These are phyloP conservation scores for Echeveria elegans DNA, from an alignment of 164 flowering plant genomes.

Conservation along the genomic window DNA sequence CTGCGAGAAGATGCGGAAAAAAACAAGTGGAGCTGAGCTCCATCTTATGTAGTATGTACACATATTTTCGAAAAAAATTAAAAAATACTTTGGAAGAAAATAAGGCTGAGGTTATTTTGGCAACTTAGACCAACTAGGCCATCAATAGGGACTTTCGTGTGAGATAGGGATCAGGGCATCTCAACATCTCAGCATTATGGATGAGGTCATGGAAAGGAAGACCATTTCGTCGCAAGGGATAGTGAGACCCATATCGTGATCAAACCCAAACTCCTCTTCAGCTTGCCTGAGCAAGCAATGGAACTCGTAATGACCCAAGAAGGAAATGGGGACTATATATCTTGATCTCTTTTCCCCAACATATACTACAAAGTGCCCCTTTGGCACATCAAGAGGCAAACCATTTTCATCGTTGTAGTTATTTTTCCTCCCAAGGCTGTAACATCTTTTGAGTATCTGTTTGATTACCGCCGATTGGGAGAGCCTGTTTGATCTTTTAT, in stretches of 20 bases:
- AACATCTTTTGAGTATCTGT: constrained; percentile 8
- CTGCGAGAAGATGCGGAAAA: not conserved
- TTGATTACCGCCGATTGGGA: not conserved
- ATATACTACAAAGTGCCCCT: constrained; percentile 11
- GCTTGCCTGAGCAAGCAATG: constrained; percentile 4
- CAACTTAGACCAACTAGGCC: not conserved
- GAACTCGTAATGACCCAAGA: constrained; percentile 2
- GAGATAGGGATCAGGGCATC: not conserved
- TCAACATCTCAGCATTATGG: constrained; percentile 4
- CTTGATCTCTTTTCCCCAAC: constrained; percentile 5
- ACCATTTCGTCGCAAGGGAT: constrained; percentile 7
- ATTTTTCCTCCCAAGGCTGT: constrained; percentile 3
- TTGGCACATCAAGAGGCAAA: constrained; percentile 3
- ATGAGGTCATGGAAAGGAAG: not conserved
- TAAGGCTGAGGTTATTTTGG: not conserved
- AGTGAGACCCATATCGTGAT: constrained; percentile 10
- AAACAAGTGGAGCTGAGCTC: not conserved
- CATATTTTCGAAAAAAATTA: not conserved
- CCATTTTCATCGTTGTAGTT: constrained; percentile 7
- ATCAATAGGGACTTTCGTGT: not conserved
- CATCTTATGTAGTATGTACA: not conserved
- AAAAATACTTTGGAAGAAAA: not conserved
- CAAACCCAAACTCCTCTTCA: constrained; percentile 9
- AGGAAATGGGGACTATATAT: constrained; percentile 6
- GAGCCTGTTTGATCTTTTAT: constrained; percentile 1